Evolutionary conservation across 345 rosid genomes (phyloP), one percentile per base, ranked within the genome.

Genomic region (Aethionema arabicum): DNA sequence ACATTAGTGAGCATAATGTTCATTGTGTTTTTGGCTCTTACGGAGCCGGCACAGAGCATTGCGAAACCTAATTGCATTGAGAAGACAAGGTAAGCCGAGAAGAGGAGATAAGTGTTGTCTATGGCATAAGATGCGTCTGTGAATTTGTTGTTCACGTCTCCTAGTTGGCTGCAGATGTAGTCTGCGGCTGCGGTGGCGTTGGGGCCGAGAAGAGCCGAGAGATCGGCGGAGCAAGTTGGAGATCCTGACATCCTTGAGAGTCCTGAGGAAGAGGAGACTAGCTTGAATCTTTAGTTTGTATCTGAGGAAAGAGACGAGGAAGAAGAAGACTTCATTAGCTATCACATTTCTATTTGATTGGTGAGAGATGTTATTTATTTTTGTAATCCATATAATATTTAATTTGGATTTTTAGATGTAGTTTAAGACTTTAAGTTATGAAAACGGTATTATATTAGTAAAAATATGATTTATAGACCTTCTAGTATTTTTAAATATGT

Each of bases 11-110:
- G 86, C 98, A 91, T 91, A 73, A 91, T 91, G 80, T 88, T 91
- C 96, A 88, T 88, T 39, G 98, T 85, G 76, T 88, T 88, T 65
- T 91, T 91, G 59, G 95, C 91, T 12, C 96, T 81, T 12, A 91
- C 98, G 37, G 98, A 91, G 3, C 98, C 98, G 21, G 98, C 98
- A 55, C 98, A 91, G 32, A 91, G 91, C 96, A 91, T 91, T 67
- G 96, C 98, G 43, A 91, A 91, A 51, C 98, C 96, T 0, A 91
- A 83, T 63, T 91, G 98, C 98, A 91, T 91, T 41, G 96, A 76
- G 74, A 91, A 91, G 56, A 88, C 96, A 4, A 91, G 85, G 71
- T 91, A 91, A 37, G 96, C 95, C 0, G 98, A 91, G 90, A 91
- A 91, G 66, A 91, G 88, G 35, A 91, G 95, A 76, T 79, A 91